phyloP scores from a whole-genome alignment of 1,139 yeast genomes.

The Blastobotrys niveus region DNA sequence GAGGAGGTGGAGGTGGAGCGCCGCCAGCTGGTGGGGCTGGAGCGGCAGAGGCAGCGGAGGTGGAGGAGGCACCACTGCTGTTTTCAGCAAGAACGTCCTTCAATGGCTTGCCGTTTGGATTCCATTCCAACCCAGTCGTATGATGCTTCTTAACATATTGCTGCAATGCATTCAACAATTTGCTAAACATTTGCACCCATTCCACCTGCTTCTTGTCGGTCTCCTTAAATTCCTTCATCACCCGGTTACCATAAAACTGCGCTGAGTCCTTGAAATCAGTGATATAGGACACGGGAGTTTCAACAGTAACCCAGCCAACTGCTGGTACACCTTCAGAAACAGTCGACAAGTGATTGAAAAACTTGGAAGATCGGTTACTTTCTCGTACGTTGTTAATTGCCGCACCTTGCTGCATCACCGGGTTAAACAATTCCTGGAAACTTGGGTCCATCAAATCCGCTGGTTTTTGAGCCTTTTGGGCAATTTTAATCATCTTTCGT shows the following conservation, averaged over 20 bases:
- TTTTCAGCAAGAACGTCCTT: conserved; percentile 29
- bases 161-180: conserved; percentile 62
- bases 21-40: conserved; percentile 48
- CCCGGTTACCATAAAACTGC: conserved; percentile 89
- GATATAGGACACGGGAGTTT: conserved; percentile 62
- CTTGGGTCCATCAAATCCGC: conserved; percentile 37
- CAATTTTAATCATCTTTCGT: conserved; percentile 52
- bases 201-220: conserved; percentile 60
- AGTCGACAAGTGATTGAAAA: conserved; percentile 68
- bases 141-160: conserved; percentile 71
- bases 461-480: conserved; percentile 60
- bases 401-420: conserved; percentile 59
- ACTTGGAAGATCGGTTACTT: conserved; percentile 59
- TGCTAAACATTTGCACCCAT: conserved; percentile 70
- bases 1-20: conserved; percentile 46
- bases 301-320: conserved; percentile 81
- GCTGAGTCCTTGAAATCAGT: conserved; percentile 87
- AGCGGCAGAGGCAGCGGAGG: conserved; percentile 31
- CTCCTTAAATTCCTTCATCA: conserved; percentile 75
- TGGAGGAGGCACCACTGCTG: conserved; percentile 22
- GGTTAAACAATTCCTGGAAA: conserved; percentile 55
- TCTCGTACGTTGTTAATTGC: conserved; percentile 65
- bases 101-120: conserved; percentile 45
- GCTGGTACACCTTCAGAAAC: conserved; percentile 87
- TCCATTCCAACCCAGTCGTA: conserved; percentile 80